Conservation (phyloP, 805 yeast genomes). For the Yamadazyma sp. region DNA sequence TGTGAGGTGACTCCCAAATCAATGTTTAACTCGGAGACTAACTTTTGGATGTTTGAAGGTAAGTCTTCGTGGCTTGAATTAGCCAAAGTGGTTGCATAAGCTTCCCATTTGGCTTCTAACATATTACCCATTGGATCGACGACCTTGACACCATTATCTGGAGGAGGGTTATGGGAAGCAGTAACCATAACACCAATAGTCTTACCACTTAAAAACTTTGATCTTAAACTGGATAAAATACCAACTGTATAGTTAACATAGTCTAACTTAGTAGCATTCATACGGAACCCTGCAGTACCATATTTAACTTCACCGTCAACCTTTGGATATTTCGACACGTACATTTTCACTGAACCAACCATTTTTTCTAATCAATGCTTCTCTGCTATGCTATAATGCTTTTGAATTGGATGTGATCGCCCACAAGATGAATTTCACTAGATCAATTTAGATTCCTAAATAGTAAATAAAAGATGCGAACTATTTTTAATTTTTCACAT, state of each 20-base stretch:
- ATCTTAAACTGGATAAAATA: slow-evolving; percentile 75
- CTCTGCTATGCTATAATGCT: too few relatives aligned
- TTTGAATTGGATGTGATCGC: too few relatives aligned
- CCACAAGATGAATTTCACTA: too few relatives aligned
- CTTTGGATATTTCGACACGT: slow-evolving; percentile 10
- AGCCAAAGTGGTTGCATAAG: slow-evolving; percentile 74
- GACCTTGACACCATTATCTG: slow-evolving; percentile 89
- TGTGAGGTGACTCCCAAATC: slow-evolving; percentile 41
- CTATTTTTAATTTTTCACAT: too few relatives aligned
- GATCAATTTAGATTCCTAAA: neutral
- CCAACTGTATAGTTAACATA: slow-evolving; percentile 85
- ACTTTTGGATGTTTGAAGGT: slow-evolving; percentile 29
- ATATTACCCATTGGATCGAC: slow-evolving; percentile 92
- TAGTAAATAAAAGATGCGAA: too few relatives aligned
- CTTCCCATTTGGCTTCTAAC: slow-evolving; percentile 84
- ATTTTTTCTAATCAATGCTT: too few relatives aligned
- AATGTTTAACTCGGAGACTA: slow-evolving; percentile 44
- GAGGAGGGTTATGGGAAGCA: slow-evolving; percentile 91
- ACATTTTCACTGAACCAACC: slow-evolving; percentile 2
- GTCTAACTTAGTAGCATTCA: slow-evolving; percentile 64
- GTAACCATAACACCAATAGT: slow-evolving; percentile 95
- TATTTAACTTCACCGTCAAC: slow-evolving; percentile 37
- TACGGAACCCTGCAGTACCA: slow-evolving; percentile 98
- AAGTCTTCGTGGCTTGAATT: slow-evolving; percentile 56
- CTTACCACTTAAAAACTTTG: slow-evolving; percentile 63